phyloP scores from a whole-genome alignment of 768 basidiomycete genomes.

The Collybiopsis confluens region DNA sequence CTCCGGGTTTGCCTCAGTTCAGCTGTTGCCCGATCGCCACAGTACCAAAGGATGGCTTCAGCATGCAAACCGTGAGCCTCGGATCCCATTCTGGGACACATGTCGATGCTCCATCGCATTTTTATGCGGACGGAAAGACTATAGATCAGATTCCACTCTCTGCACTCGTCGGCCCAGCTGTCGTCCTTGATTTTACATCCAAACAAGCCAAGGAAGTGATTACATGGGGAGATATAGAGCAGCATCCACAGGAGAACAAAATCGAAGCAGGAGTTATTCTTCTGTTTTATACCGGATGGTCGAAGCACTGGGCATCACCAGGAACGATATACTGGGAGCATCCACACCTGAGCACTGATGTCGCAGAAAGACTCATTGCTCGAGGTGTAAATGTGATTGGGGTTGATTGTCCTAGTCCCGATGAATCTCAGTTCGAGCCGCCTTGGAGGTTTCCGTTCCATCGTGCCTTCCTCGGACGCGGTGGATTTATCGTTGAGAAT shows the following conservation, averaged over 20 bases:
- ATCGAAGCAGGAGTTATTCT: slow-evolving; percentile 43
- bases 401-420: slow-evolving; percentile 63
- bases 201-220: slow-evolving; percentile 44
- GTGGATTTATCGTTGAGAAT: slow-evolving; percentile 70
- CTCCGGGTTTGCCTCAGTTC: slow-evolving; percentile 55
- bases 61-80: slow-evolving; percentile 48
- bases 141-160: slow-evolving; percentile 56
- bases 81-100: slow-evolving; percentile 78
- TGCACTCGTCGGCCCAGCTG: slow-evolving; percentile 49
- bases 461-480: slow-evolving; percentile 50
- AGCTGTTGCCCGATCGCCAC: slow-evolving; percentile 31
- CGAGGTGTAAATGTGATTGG: slow-evolving; percentile 57
- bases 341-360: slow-evolving; percentile 55
- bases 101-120: slow-evolving; percentile 76
- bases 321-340: slow-evolving; percentile 48
- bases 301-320: slow-evolving; percentile 43
- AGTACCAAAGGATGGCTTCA: slow-evolving; percentile 43
- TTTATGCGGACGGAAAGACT: slow-evolving; percentile 51
- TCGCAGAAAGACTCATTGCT: slow-evolving; percentile 44
- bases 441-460: slow-evolving; percentile 51
- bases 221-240: slow-evolving; percentile 46
- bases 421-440: slow-evolving; percentile 46
- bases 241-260: slow-evolving; percentile 27
- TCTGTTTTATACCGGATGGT: slow-evolving; percentile 69
- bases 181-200: slow-evolving; percentile 50